Percentiles rank a stretch among this genome's conserved stretches.
Conservation (phyloP, 345 rosid species). For the Microcos paniculata region DNA sequence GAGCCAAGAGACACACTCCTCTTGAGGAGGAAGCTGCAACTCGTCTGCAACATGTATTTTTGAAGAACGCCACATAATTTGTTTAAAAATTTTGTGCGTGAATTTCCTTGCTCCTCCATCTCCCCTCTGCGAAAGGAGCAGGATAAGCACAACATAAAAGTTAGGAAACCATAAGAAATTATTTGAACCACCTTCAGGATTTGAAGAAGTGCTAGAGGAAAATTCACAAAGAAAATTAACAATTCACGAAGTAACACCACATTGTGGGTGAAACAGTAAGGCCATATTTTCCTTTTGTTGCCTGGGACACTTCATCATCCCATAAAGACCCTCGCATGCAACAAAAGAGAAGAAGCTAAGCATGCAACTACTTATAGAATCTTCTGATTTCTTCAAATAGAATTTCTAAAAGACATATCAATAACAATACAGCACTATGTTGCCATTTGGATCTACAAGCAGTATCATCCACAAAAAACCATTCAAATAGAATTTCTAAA, state of each 20-base stretch:
- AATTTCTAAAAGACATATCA: neutral
- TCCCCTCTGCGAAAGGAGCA: slow-evolving; percentile 50
- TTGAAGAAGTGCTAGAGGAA: neutral
- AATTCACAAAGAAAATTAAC: neutral
- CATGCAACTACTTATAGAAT: neutral
- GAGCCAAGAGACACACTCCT: slow-evolving; percentile 86
- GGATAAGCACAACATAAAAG: slow-evolving; percentile 5
- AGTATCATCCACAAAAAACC: neutral
- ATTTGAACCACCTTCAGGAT: neutral
- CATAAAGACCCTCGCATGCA: neutral
- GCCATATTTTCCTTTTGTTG: neutral
- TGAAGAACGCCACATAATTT: slow-evolving; percentile 97
- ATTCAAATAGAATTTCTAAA: no score
- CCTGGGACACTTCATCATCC: neutral
- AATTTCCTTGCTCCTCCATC: slow-evolving; percentile 75
- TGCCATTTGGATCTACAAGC: neutral
- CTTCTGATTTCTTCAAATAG: neutral
- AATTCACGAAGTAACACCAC: neutral
- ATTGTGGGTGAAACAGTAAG: slow-evolving; percentile 6
- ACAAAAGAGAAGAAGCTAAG: neutral
- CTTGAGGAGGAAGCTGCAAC: slow-evolving; percentile 87
- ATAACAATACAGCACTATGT: neutral
- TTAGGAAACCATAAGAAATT: neutral
- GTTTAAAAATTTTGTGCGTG: slow-evolving; percentile 70
- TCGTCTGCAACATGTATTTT: slow-evolving; percentile 89